phyloP scores from a whole-genome alignment of 305 asterid genomes.

The Ilex paraguariensis region DNA sequence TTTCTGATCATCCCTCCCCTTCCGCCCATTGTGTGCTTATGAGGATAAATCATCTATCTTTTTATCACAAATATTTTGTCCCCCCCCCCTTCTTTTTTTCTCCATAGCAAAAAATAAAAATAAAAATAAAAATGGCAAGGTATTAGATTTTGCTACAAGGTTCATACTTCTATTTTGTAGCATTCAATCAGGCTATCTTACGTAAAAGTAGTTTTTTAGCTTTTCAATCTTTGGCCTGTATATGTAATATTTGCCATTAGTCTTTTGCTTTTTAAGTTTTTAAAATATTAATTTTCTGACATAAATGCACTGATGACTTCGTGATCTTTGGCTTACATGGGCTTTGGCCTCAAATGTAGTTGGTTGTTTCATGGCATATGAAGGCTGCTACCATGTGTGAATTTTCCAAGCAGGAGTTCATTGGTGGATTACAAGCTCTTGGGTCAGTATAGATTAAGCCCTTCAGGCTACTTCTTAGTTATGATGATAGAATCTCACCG shows the following conservation, averaged over 20 bases:
- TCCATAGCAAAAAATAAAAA: too few relatives aligned
- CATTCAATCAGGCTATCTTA: too few relatives aligned
- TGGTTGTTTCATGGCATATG: constrained; percentile 99
- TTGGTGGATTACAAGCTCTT: constrained; percentile 84
- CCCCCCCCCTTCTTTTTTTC: too few relatives aligned
- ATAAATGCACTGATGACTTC: neutral
- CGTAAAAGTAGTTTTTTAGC: neutral
- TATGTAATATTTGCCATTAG: neutral
- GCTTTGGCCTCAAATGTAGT: constrained; percentile 35
- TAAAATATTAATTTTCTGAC: neutral
- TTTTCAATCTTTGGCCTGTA: neutral
- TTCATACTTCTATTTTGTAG: too few relatives aligned
- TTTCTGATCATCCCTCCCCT: too few relatives aligned
- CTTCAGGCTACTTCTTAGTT: constrained; percentile 2
- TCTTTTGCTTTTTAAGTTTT: neutral
- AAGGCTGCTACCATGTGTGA: constrained; percentile 99
- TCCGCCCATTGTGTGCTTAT: too few relatives aligned
- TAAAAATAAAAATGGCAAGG: too few relatives aligned
- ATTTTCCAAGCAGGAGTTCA: constrained; percentile 92
- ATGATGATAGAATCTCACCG: constrained; percentile 2
- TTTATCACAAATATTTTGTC: too few relatives aligned
- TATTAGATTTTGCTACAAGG: too few relatives aligned
- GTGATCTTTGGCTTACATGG: constrained; percentile 10
- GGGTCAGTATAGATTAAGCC: constrained; percentile 54
- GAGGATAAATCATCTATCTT: too few relatives aligned